Conservation (phyloP, 352 stramenopile genomes). For the Pythium biforme region DNA sequence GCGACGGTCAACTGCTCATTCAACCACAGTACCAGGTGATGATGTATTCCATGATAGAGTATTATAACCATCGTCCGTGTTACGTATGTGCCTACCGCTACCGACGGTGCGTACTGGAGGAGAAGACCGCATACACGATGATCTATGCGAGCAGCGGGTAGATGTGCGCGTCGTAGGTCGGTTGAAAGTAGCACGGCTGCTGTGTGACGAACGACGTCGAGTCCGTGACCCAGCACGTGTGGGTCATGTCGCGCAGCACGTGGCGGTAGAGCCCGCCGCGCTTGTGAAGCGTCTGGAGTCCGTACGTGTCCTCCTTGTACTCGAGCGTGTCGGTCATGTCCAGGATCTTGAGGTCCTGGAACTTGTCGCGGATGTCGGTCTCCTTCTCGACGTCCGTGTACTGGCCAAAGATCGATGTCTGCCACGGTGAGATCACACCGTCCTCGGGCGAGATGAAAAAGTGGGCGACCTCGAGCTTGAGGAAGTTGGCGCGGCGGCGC, state of each 20-base stretch:
- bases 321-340: conserved; percentile 39
- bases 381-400: conserved; percentile 32
- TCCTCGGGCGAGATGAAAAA: conserved; percentile 42
- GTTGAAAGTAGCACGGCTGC: conserved; percentile 18
- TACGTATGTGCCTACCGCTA: too few species aligned
- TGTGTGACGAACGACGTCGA: neutral
- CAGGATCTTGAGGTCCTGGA: conserved; percentile 33
- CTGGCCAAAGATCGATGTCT: conserved; percentile 33
- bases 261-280: conserved; percentile 29
- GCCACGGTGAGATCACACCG: conserved; percentile 40
- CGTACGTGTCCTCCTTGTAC: conserved; percentile 41
- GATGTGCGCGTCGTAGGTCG: conserved; percentile 11
- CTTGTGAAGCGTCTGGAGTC: conserved; percentile 35
- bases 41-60: too few species aligned
- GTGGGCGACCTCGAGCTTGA: conserved; percentile 28
- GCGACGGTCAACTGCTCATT: too few species aligned
- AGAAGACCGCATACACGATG: too few species aligned
- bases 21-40: too few species aligned
- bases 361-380: conserved; percentile 31
- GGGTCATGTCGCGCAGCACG: conserved; percentile 23
- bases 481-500: conserved; percentile 36
- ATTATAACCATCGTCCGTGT: too few species aligned
- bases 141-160: conserved; percentile 41
- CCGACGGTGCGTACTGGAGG: too few species aligned
- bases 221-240: conserved; percentile 39